A percentile compares a stretch with the other conserved stretches of the same genome.
phyloP scores from a whole-genome alignment of 148 eudicot species.

The Silene uniflora region DNA sequence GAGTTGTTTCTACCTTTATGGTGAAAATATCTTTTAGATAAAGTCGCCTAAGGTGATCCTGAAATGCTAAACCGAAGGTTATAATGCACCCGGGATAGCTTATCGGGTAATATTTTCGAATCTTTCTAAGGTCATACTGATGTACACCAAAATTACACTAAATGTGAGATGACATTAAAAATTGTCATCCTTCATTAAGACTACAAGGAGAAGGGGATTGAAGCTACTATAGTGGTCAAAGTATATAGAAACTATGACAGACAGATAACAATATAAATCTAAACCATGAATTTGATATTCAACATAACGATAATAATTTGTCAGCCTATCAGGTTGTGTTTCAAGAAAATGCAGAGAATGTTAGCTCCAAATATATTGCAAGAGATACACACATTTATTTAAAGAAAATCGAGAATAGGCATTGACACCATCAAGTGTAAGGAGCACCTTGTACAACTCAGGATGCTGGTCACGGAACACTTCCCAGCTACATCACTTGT shows the following conservation, averaged over 20 bases:
- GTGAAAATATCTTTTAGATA: background rate
- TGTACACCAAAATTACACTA: background rate
- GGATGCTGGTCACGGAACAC: slow-evolving; percentile 86
- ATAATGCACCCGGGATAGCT: background rate
- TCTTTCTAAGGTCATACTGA: background rate
- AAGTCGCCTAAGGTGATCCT: background rate
- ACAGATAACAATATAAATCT: background rate
- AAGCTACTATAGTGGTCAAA: background rate
- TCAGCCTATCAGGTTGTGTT: background rate
- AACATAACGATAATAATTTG: slow-evolving; percentile 2
- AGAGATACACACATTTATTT: slow-evolving; percentile 6
- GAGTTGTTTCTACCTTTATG: background rate
- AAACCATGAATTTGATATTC: slow-evolving; percentile 4
- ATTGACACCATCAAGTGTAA: slow-evolving; percentile 79
- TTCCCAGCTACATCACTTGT: slow-evolving; percentile 84
- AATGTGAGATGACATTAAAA: too few species aligned
- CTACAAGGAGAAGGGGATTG: too few species aligned
- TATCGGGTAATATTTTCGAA: background rate
- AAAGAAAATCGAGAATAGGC: slow-evolving; percentile 23
- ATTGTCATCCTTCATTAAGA: background rate
- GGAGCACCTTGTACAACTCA: slow-evolving; percentile 89
- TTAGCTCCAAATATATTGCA: background rate
- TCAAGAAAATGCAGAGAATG: background rate
- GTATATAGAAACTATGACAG: background rate
- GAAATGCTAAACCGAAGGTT: background rate